Evolutionary conservation across 2,329 filamentous ascomycete species (phyloP).

Genomic region (Metarhizium anisopliae): DNA sequence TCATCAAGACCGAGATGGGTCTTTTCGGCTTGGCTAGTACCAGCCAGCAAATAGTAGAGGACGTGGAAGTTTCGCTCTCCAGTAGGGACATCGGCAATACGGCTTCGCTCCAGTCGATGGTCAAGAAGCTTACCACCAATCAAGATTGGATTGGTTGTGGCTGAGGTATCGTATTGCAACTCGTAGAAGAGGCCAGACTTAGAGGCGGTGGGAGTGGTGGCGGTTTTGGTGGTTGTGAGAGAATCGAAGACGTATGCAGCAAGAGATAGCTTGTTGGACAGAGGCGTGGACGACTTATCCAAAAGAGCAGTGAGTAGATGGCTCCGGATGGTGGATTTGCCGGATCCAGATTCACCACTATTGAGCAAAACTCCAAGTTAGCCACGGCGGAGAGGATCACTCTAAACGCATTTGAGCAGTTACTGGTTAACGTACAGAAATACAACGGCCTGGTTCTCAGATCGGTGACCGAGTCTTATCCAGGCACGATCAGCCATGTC

Average conservation of each 20-base stretch:
- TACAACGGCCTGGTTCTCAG: constrained; percentile 86
- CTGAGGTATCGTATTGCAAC: constrained; percentile 88
- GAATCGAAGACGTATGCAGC: constrained; percentile 94
- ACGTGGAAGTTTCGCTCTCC: constrained; percentile 96
- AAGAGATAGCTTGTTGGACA: constrained; percentile 87
- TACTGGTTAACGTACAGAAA: constrained; percentile 65
- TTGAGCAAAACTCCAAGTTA: constrained; percentile 12
- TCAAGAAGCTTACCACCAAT: constrained; percentile 93
- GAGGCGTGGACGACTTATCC: constrained; percentile 80
- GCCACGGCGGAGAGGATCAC: neutral
- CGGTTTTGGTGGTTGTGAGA: constrained; percentile 92
- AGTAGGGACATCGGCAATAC: constrained; percentile 84
- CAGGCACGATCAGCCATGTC: constrained; percentile 84
- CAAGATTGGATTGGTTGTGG: constrained; percentile 73
- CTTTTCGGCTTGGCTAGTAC: constrained; percentile 86
- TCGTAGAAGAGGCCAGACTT: constrained; percentile 95
- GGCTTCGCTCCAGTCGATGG: constrained; percentile 83
- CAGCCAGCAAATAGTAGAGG: constrained; percentile 88
- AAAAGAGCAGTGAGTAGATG: constrained; percentile 81
- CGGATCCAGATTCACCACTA: constrained; percentile 90
- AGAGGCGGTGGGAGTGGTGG: constrained; percentile 89
- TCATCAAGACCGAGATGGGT: constrained; percentile 62
- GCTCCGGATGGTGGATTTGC: constrained; percentile 89
- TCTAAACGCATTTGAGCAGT: neutral
- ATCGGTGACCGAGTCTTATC: constrained; percentile 74